Percentiles rank a stretch among this genome's conserved stretches.
Conservation (phyloP, 352 stramenopile species). For the Globisporangium iwayamae region DNA sequence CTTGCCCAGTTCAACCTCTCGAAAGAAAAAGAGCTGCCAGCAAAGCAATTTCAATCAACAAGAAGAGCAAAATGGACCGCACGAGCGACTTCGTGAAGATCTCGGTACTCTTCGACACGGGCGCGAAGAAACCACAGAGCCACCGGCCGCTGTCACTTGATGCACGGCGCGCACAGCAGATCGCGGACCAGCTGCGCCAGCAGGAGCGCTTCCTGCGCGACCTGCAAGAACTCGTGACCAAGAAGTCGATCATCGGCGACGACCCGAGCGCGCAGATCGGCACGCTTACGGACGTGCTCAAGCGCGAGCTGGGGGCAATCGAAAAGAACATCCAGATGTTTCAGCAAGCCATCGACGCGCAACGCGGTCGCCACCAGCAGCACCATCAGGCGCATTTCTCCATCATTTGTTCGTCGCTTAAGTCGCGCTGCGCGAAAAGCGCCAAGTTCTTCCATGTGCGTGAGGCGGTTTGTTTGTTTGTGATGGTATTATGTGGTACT, state of each 20-base stretch:
- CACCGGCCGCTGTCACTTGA: slow-evolving; percentile 72
- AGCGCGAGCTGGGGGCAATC: slow-evolving; percentile 60
- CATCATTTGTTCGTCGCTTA: slow-evolving; percentile 76
- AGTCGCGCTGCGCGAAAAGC: slow-evolving; percentile 77
- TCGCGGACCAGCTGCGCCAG: slow-evolving; percentile 75
- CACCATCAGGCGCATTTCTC: slow-evolving; percentile 81
- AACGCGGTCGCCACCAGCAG: slow-evolving; percentile 49
- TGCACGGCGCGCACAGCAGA: slow-evolving; percentile 69
- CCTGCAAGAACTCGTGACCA: slow-evolving; percentile 64
- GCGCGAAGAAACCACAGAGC: slow-evolving; percentile 33
- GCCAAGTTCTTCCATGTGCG: slow-evolving; percentile 76
- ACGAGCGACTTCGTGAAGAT: slow-evolving; percentile 86
- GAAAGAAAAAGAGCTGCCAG: not conserved
- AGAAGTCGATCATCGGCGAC: slow-evolving; percentile 78
- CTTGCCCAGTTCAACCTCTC: not conserved
- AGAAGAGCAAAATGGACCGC: slow-evolving; percentile 41
- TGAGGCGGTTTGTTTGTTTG: not conserved
- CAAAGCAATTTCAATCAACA: not conserved
- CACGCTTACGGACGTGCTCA: slow-evolving; percentile 74
- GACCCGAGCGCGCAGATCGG: slow-evolving; percentile 73
- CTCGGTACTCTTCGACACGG: slow-evolving; percentile 78
- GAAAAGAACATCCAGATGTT: slow-evolving; percentile 71
- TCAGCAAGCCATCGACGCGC: slow-evolving; percentile 48
- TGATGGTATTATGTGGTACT: not conserved
- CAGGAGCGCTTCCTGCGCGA: slow-evolving; percentile 78